Evolutionary conservation across 2,329 filamentous ascomycete genomes (phyloP), one percentile per base, ranked within the genome.

Genomic region (Pestalotiopsis sp.): DNA sequence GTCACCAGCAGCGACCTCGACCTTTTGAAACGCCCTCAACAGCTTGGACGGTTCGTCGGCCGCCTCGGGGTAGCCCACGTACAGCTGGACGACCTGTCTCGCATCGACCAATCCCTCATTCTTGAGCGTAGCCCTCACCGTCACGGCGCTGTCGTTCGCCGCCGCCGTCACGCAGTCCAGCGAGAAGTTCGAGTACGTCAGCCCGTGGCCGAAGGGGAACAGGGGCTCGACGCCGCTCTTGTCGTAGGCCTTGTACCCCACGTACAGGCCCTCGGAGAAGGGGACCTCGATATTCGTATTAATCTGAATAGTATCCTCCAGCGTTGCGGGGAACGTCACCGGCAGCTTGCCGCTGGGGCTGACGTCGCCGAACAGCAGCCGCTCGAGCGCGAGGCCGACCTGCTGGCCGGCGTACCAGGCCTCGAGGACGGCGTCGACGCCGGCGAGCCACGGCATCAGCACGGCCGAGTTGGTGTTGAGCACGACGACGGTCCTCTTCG

Each of bases 41-140:
- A 63, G 11, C 36, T 63, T 63, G 2, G 60, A 36, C 14, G 60
- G 60, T 14, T 63, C 60, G 38, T 45, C 20, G 7, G 60, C 60
- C 20, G 27, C 60, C n/a, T 63, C 60, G 23, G 60, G 60, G 14
- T 63, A 63, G 20, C 60, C 38, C 7, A 63, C 60, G 31, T 63
- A 63, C 14, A 63, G 60, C 20, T 63, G 60, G 12, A 63, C 60
- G 23, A 63, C 60, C 27, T 63, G 60, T 66, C 67, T 23, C 11
- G 49, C 23, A 70, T 72, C 39, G 70, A 72, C 60, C 61, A 45
- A 25, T 58, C 67, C n/a, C 49, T 65, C 41, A 57, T 68, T 17
- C 60, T 77, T 23, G 74, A 75, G 62, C 41, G 67, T 13, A 75
- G 73, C 60, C 20, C 75, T 38, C 57, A 63, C 60, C n/a, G n/a